A percentile compares a stretch with the other conserved stretches of the same genome.
phyloP scores from a whole-genome alignment of 257 asterid genomes.

The Jasminum sambac region DNA sequence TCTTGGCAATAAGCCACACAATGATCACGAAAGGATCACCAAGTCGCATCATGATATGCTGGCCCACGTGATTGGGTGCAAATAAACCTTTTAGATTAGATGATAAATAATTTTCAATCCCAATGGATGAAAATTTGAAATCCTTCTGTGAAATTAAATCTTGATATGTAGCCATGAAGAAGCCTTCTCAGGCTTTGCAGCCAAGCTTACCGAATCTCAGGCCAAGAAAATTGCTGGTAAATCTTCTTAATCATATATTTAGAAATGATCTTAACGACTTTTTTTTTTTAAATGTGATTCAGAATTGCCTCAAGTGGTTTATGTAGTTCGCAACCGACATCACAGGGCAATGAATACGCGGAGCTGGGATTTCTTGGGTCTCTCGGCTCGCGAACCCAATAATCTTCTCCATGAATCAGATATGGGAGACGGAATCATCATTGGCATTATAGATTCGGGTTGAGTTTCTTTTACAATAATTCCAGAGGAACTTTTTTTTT shows the following conservation, averaged over 20 bases:
- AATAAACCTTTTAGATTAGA: neutral
- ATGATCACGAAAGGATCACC: conserved; percentile 18
- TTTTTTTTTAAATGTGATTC: too few relatives aligned
- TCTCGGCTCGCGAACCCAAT: conserved; percentile 10
- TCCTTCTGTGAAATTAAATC: neutral
- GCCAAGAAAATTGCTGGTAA: conserved; percentile 25
- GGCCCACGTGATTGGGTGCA: conserved; percentile 25
- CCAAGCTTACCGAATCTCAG: conserved; percentile 19
- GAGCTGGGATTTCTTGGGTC: conserved; percentile 23
- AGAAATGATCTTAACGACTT: too few relatives aligned
- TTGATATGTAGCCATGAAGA: conserved; percentile 25
- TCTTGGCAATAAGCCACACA: conserved; percentile 24
- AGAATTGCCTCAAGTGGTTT: conserved; percentile 22
- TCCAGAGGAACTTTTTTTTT: too few relatives aligned
- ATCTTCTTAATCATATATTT: too few relatives aligned
- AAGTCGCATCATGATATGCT: conserved; percentile 29
- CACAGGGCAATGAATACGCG: conserved; percentile 17
- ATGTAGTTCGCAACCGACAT: conserved; percentile 4
- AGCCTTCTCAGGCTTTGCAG: conserved; percentile 33
- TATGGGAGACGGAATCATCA: conserved; percentile 26
- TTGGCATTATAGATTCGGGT: conserved; percentile 32
- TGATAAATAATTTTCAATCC: neutral
- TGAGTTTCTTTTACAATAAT: too few relatives aligned
- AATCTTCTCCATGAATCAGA: conserved; percentile 19
- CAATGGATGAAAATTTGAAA: too few relatives aligned